Conservation (phyloP, 1,284 basidiomycete species). For the Microbotryomycetes sp. region DNA sequence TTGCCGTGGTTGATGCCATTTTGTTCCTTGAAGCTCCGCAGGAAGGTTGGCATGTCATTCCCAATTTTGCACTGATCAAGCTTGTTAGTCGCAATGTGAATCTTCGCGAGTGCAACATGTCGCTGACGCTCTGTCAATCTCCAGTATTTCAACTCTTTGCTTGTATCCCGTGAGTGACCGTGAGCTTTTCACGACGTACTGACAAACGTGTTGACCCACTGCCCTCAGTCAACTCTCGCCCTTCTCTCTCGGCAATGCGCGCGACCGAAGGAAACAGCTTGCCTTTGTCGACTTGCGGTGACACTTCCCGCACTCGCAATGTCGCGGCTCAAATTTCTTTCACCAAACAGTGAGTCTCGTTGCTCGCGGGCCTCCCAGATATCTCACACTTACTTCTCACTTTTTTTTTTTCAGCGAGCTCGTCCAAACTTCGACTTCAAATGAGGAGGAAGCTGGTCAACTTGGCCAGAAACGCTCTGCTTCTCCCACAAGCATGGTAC, state of each 20-base stretch:
- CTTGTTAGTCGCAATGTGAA: neutral
- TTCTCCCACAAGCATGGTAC: too few species aligned
- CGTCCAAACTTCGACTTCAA: too few species aligned
- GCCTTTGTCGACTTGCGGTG: neutral
- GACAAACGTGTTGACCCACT: neutral
- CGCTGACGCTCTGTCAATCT: too few species aligned
- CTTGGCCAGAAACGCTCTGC: too few species aligned
- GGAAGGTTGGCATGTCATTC: slow-evolving; percentile 4
- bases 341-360: neutral
- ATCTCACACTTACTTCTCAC: too few species aligned
- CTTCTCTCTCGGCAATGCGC: neutral
- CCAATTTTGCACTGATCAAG: neutral
- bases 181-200: neutral
- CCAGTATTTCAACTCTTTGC: neutral
- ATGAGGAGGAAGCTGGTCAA: too few species aligned
- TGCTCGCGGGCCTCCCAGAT: too few species aligned
- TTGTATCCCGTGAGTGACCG: neutral
- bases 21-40: slow-evolving; percentile 3
- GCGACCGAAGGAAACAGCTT: neutral
- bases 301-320: neutral
- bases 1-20: slow-evolving; percentile 14
- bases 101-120: too few species aligned
- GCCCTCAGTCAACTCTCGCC: neutral
- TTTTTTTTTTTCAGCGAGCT: too few species aligned
- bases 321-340: neutral